Percentiles rank a stretch among this genome's conserved stretches.
These are phyloP conservation scores for Pseudogymnoascus sp. DNA, from an alignment of 2,329 filamentous ascomycete genomes.

Conservation along the genomic window DNA sequence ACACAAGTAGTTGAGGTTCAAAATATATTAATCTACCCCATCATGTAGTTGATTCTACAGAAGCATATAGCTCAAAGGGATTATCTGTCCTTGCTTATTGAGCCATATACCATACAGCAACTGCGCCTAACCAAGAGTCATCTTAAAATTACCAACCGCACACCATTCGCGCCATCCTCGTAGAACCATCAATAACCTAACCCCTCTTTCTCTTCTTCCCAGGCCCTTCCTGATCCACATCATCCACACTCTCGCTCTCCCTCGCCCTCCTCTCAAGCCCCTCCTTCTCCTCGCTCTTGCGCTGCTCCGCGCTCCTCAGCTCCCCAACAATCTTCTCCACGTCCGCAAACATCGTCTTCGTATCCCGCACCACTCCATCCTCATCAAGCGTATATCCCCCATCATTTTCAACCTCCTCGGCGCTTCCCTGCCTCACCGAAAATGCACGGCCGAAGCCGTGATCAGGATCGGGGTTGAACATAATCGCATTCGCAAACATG, in stretches of 20 bases:
- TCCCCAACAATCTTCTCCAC: slow-evolving; percentile 51
- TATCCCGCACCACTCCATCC: slow-evolving; percentile 80
- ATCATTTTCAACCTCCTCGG: slow-evolving; percentile 33
- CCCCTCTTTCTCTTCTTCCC: neutral
- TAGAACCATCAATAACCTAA: neutral
- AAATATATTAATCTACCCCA: neutral
- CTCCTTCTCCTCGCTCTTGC: slow-evolving; percentile 22
- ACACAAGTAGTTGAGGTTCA: neutral
- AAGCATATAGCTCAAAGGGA: neutral
- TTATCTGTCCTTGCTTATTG: neutral
- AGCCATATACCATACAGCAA: neutral
- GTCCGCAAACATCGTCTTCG: slow-evolving; percentile 81
- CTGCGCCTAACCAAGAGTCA: neutral
- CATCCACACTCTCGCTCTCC: slow-evolving; percentile 4
- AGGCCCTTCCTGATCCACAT: neutral
- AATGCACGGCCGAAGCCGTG: slow-evolving; percentile 62
- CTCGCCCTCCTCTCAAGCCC: slow-evolving; percentile 24
- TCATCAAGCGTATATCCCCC: slow-evolving; percentile 62
- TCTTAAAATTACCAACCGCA: neutral
- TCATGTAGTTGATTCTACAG: neutral
- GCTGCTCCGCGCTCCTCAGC: slow-evolving; percentile 25
- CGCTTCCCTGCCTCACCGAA: slow-evolving; percentile 34
- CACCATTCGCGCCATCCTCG: neutral
- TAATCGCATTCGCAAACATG: slow-evolving; percentile 96
- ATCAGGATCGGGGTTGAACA: slow-evolving; percentile 87